Base-by-base conservation (phyloP, 371 early-diverging fungal genomes). In the Syncephalastrum contaminatum region DNA sequence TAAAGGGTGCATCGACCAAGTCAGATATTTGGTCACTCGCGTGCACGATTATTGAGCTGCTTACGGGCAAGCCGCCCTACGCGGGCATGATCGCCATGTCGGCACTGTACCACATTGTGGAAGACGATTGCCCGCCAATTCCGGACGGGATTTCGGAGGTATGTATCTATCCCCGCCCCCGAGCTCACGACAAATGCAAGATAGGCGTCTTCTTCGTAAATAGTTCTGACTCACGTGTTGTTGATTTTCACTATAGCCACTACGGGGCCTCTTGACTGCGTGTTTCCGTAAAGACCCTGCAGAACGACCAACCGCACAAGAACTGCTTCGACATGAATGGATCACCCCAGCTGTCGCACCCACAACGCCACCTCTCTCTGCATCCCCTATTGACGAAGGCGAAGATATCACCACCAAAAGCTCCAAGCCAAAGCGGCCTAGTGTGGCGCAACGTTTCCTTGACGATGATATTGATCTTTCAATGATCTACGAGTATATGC, bases 11-110 rank as follows among this genome's bases (percentile, higher is more conserved):
- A 2, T 84, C 88, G 3, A 86, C 88, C 8, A 85, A 88, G 20
- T 90, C 93, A 0, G 96, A 95, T 65, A 93, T 95, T 8, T 95
- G 94, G 93, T 84, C 75, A 18, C 69, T 95, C 10, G 95, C 90
- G n/a, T 93, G 94, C 60, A 92, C 93, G 3, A 73, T 94, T 22
- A 81, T 94, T 36, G 95, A 95, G 66, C 75, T 95, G 64, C 65
- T 92, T 14, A 90, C 92, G 1, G 94, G 93, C 8, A 83, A 88
- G 53, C 95, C 95, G 19, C 94, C 94, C 12, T 94, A 93, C 58
- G 72, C 84, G 0, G 87, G 86, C n/a, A 58, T 93, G 53, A 79
- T 88, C 49, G 77, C 88, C 25, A 91, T 94, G 93, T 82, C 93
- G 14, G 91, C 91, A 13, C 77, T 95, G 43, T 95, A 90, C 69